Conservation (phyloP, 2,329 filamentous ascomycete genomes). For the Cladorrhinum sp. region DNA sequence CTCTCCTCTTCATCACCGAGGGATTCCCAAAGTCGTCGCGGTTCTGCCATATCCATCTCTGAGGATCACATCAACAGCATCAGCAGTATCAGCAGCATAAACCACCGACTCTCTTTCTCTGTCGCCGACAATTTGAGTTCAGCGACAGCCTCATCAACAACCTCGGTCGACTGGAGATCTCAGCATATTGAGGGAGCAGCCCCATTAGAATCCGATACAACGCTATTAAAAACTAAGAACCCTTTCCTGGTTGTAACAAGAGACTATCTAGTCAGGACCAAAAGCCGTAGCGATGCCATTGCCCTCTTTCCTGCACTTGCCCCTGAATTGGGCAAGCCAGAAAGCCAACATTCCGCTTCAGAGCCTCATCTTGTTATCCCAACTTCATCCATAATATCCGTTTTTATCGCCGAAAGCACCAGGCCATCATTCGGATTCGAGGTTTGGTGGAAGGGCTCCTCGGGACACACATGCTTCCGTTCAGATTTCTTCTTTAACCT, state of each 20-base stretch:
- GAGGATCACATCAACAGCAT: conserved; percentile 20
- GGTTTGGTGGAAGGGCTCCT: conserved; percentile 53
- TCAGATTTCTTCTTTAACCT: conserved; percentile 49
- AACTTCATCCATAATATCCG: conserved; percentile 49
- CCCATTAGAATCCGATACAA: conserved; percentile 48
- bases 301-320: conserved; percentile 45
- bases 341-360: conserved; percentile 29
- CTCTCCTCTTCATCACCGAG: conserved; percentile 24
- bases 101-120: conserved; percentile 27
- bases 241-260: conserved; percentile 53
- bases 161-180: conserved; percentile 34
- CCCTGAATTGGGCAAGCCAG: conserved; percentile 24
- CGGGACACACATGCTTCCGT: conserved; percentile 45
- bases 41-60: conserved; percentile 32
- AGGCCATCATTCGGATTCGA: conserved; percentile 52
- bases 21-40: conserved; percentile 29
- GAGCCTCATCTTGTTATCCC: conserved; percentile 45
- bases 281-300: conserved; percentile 45
- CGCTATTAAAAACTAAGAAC: conserved; percentile 44
- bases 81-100: not conserved
- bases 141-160: conserved; percentile 26
- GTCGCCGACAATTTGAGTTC: conserved; percentile 29
- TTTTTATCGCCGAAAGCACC: conserved; percentile 50
- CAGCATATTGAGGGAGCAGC: conserved; percentile 39
- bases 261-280: conserved; percentile 50